Conservation (phyloP, 2,329 filamentous ascomycete species). For the Dothideomycetes sp. region DNA sequence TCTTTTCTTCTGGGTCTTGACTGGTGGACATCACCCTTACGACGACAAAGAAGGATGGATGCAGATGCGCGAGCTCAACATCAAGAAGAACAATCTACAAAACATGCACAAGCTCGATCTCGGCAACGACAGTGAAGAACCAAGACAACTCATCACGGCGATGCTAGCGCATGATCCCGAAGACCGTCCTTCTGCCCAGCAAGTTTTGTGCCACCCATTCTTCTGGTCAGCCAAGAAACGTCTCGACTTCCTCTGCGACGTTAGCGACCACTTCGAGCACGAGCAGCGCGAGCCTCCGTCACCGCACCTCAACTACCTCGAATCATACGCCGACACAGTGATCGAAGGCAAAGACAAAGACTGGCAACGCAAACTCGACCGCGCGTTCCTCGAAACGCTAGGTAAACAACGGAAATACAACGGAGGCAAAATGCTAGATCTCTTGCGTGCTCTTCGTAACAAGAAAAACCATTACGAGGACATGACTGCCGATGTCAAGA, state of each 20-base stretch:
- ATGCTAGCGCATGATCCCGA: constrained; percentile 66
- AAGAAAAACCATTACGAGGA: constrained; percentile 98
- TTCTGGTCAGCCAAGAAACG: constrained; percentile 91
- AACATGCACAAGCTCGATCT: constrained; percentile 41
- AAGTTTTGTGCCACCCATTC: constrained; percentile 88
- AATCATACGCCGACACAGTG: constrained; percentile 29
- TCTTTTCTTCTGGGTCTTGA: constrained; percentile 98
- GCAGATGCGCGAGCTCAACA: constrained; percentile 77
- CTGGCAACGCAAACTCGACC: constrained; percentile 68
- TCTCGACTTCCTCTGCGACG: constrained; percentile 86
- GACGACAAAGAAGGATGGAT: constrained; percentile 92
- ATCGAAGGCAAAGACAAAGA: constrained; percentile 50
- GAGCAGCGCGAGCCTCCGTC: constrained; percentile 79
- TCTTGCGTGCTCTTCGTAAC: constrained; percentile 81
- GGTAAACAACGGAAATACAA: constrained; percentile 95
- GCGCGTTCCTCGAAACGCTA: constrained; percentile 76
- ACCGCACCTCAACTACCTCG: constrained; percentile 50
- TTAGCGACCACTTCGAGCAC: constrained; percentile 93
- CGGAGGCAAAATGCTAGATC: constrained; percentile 70
- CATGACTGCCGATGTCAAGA: constrained; percentile 72
- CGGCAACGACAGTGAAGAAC: constrained; percentile 77
- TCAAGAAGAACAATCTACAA: constrained; percentile 78
- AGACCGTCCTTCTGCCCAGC: constrained; percentile 59
- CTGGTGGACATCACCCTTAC: constrained; percentile 83
- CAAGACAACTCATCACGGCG: constrained; percentile 71